Base-by-base conservation (phyloP, 148 eudicot species). In the Drosera capensis region DNA sequence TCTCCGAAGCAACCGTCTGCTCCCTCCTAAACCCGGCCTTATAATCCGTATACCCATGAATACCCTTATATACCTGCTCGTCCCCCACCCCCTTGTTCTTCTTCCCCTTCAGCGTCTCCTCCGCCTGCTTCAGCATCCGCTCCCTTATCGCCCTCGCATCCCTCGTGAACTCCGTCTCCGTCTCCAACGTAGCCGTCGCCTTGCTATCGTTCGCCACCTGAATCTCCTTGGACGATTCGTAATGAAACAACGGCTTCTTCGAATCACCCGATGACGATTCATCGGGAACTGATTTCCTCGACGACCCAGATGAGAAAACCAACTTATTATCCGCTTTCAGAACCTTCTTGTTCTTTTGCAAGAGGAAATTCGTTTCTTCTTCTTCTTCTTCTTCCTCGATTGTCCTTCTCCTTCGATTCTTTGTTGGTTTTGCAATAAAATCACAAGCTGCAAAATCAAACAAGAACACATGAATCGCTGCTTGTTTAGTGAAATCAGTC, bases 121-220 rank as follows among this genome's bases (percentile, higher is more conserved):
- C 72, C 14, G 95, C 95, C 66, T 71, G 81, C 72, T 76, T 84
- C 11, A 90, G 93, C 49, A 62, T 76, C 56, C 81, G 71, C 68
- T 84, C 95, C 20, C 87, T 67, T 5, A 90, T 78, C 0, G 95
- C 95, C 58, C 97, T 68, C 3, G 82, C 68, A 70, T 90, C 97
- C 57, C 66, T 73, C 0, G 79, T 55, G 56, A 75, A 78, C 14
- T 80, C 93, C 0, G 97, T 90, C 70, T 90, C 97, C 0, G 97
- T 90, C 55, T 90, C 95, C 20, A 84, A 60, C 15, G 80, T 84
- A 6, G 97, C 97, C n/a, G 97, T 90, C 43, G 97, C 97, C 40
- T 63, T 80, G 48, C 65, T 90, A 52, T 84, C 95, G 43, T 78
- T 68, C 14, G 80, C 77, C 22, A 90, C 87, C 51, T 76, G 84